Evolutionary conservation across 805 yeast species (phyloP).

Genomic region (Saccharomycopsis fibuligera): DNA sequence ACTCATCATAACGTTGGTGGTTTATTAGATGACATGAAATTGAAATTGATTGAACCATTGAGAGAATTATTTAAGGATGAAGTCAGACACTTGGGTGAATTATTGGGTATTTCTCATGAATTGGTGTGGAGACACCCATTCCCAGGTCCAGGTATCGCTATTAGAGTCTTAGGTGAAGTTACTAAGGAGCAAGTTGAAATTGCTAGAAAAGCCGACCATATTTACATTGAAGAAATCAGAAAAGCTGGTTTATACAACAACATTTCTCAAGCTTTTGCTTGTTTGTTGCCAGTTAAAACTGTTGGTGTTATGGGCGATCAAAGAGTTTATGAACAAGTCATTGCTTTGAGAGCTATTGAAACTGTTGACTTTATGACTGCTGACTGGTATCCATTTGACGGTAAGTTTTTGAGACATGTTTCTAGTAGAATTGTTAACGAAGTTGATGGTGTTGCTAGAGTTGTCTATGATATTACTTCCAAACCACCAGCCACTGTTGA

Average conservation of each 20-base stretch:
- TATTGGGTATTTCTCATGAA: constrained; percentile 92
- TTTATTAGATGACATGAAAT: constrained; percentile 93
- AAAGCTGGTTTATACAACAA: constrained; percentile 87
- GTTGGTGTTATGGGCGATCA: constrained; percentile 99
- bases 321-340: constrained; percentile 98
- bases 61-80: constrained; percentile 99
- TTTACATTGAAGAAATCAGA: constrained; percentile 93
- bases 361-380: constrained; percentile 99
- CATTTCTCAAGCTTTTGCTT: constrained; percentile 97
- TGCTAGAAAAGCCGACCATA: constrained; percentile 95
- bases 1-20: constrained; percentile 99
- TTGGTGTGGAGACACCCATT: constrained; percentile 99
- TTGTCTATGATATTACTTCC: constrained; percentile 95
- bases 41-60: constrained; percentile 96
- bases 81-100: constrained; percentile 92
- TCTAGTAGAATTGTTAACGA: constrained; percentile 96
- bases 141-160: constrained; percentile 99
- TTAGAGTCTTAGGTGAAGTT: constrained; percentile 96
- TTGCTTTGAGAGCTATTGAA: constrained; percentile 97
- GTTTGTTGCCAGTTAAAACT: constrained; percentile 92
- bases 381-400: constrained; percentile 96
- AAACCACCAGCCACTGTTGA: constrained; percentile 99
- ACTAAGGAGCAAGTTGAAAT: constrained; percentile 88
- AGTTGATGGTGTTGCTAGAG: constrained; percentile 98
- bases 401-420: constrained; percentile 83